A percentile compares a stretch with the other conserved stretches of the same genome.
phyloP scores from a whole-genome alignment of 1,139 yeast genomes.

The Insectozyma bohioensis region DNA sequence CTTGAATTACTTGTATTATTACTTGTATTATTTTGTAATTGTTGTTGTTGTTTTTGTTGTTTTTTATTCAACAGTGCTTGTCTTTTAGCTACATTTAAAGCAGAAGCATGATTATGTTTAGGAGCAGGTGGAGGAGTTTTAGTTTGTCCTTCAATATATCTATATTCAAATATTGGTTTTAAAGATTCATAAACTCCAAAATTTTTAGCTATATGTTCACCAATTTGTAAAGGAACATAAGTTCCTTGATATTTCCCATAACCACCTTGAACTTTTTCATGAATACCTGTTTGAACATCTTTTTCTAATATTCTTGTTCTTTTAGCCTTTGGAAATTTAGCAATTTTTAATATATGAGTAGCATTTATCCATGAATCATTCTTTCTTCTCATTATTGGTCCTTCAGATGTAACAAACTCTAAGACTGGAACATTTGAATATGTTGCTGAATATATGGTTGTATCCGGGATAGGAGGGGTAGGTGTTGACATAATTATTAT shows the following conservation, averaged over 20 bases:
- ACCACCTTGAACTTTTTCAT: slow-evolving; percentile 94
- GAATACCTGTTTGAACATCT: slow-evolving; percentile 82
- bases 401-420: slow-evolving; percentile 67
- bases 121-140: slow-evolving; percentile 82
- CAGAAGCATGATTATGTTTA: slow-evolving; percentile 74
- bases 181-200: slow-evolving; percentile 71
- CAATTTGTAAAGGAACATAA: slow-evolving; percentile 77
- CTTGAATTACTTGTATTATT: slow-evolving; percentile 19
- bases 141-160: slow-evolving; percentile 53
- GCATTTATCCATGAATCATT: slow-evolving; percentile 87
- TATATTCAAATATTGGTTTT: slow-evolving; percentile 66
- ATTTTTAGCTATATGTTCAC: slow-evolving; percentile 64
- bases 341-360: slow-evolving; percentile 85
- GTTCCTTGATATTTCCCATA: slow-evolving; percentile 96
- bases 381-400: slow-evolving; percentile 80
- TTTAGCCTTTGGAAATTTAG: slow-evolving; percentile 82
- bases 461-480: no score
- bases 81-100: slow-evolving; percentile 49
- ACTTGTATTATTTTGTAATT: slow-evolving; percentile 7
- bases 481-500: no score
- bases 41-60: slow-evolving; percentile 9
- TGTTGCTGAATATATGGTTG: slow-evolving; percentile 70
- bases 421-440: slow-evolving; percentile 80
- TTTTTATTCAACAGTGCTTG: slow-evolving; percentile 19
- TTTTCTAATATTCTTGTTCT: slow-evolving; percentile 82